Conservation (phyloP, 768 basidiomycete species). For the Ephemerocybe angulata region DNA sequence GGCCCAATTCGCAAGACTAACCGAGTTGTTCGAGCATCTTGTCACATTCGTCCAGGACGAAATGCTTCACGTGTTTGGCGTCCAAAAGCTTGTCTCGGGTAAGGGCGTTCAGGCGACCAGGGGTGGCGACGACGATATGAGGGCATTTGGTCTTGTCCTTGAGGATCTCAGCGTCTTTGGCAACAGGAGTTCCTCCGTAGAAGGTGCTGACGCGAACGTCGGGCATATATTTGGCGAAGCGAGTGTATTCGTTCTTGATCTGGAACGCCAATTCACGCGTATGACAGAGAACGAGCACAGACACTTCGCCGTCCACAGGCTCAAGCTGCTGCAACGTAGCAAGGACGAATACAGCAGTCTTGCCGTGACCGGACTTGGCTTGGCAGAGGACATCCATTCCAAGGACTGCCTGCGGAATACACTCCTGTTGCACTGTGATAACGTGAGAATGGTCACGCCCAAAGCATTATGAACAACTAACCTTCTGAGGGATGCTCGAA, state of each 20-base stretch:
- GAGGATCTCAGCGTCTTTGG: slow-evolving; percentile 89
- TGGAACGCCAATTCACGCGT: slow-evolving; percentile 99
- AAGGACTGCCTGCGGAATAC: slow-evolving; percentile 98
- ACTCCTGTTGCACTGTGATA: slow-evolving; percentile 92
- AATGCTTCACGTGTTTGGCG: slow-evolving; percentile 96
- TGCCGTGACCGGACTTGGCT: slow-evolving; percentile 98
- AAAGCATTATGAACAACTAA: slow-evolving; percentile 26
- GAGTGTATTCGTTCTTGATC: slow-evolving; percentile 99
- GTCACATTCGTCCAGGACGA: slow-evolving; percentile 99
- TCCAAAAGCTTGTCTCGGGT: slow-evolving; percentile 93
- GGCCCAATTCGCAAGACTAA: slow-evolving; percentile 89
- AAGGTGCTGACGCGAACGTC: slow-evolving; percentile 96
- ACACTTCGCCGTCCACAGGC: slow-evolving; percentile 96
- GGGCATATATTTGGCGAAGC: slow-evolving; percentile 99
- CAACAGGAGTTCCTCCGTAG: slow-evolving; percentile 93
- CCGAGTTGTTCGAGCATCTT: slow-evolving; percentile 99
- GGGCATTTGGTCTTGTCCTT: slow-evolving; percentile 97
- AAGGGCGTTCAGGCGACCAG: slow-evolving; percentile 94
- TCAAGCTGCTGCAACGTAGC: slow-evolving; percentile 98
- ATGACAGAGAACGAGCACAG: slow-evolving; percentile 97
- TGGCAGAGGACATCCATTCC: slow-evolving; percentile 99
- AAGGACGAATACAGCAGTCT: slow-evolving; percentile 98
- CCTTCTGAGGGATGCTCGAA: slow-evolving; percentile 99
- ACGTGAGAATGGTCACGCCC: slow-evolving; percentile 2
- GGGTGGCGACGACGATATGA: slow-evolving; percentile 97